Base-by-base conservation (phyloP, 345 rosid genomes). In the Clausena lansium region DNA sequence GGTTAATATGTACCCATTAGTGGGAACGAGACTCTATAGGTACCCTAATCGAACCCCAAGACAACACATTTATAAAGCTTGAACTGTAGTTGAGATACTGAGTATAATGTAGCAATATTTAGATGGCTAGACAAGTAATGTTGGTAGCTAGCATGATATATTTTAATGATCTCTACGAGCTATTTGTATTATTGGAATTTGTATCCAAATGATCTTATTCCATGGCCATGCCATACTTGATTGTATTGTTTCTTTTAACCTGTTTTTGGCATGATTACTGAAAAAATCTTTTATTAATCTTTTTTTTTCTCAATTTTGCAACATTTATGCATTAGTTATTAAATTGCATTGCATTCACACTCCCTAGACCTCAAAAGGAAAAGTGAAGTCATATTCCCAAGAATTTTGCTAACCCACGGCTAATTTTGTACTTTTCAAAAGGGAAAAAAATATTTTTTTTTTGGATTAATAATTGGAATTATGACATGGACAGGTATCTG, bases 401-500 rank as follows among this genome's bases (percentile, higher is more conserved):
- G 32, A 47, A 15, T 67, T 19, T 66, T 76, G 45, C 47, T 36
- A 28, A 60, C 9, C 52, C 60, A 27, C 2, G 11, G 11, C 4
- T 38, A 1, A n/a, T 11, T 24, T 7, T 41, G 65, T 47, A 39
- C 7, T 38, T 11, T 9, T 41, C 10, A 2, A 41, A 2, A n/a
- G 11, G 11, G 50, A 45, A 45, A 1, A 13, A 41, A 41, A 10
- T 0, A n/a, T 10, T 41, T 27, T 2, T 7, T n/a, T 70, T 2
- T 67, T 35, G 8, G 9, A 25, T 55, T 75, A 4, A 52, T 50
- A 71, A 45, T 25, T 67, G 25, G 41, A 38, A 65, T 25, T 22
- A 70, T 47, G 38, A 38, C 6, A 17, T 69, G 69, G 22, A 81
- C 91, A 94, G 99, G 99, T 94, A 57, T 96, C 95, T 0, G 98